Evolutionary conservation across 768 basidiomycete species (phyloP), one percentile per base, ranked within the genome.

Genomic region (Russula abietina): DNA sequence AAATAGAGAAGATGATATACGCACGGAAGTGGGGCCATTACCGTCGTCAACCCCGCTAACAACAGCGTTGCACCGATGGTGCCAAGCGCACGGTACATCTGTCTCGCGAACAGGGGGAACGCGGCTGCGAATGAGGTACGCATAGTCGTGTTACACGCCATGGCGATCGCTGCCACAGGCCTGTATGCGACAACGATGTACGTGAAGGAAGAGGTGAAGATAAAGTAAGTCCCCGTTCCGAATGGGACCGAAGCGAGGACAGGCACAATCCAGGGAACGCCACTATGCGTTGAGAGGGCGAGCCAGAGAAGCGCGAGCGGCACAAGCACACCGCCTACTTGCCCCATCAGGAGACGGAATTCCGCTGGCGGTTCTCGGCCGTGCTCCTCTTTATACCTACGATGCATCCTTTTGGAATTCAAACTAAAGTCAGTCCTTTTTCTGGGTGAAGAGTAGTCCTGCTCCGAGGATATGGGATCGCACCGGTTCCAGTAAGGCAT

Each of bases 131-230:
- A 78, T 0, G 72, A 62, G 12, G 71, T 73, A 11, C 81, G 70
- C 71, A 79, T 68, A 56, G 78, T 76, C 4, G 70, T 73, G 70
- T 93, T 93, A 73, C 85, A 81, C 0, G 88, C 83, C 69, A 87
- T 79, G 0, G 89, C 87, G 48, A 82, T 84, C 2, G 83, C 80
- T 0, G 82, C 80, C 41, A 80, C 74, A 2, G 80, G 79, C 14
- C 80, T 76, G 67, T 80, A 81, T 12, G 80, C 78, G 22, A 77
- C 76, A n/a, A 82, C 81, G 54, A 82, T 75, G 69, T 79, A 83
- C 71, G 79, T 86, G 73, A 88, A 89, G 4, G 83, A 83, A 9
- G 82, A 81, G 0, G 85, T 84, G 74, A 87, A 92, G 46, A 84
- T 82, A 65, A 82, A 89, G 68, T 78, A 74, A 49, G 81, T 73